phyloP scores from a whole-genome alignment of 2,329 filamentous ascomycete genomes.

The Pleoardoris graminearum region DNA sequence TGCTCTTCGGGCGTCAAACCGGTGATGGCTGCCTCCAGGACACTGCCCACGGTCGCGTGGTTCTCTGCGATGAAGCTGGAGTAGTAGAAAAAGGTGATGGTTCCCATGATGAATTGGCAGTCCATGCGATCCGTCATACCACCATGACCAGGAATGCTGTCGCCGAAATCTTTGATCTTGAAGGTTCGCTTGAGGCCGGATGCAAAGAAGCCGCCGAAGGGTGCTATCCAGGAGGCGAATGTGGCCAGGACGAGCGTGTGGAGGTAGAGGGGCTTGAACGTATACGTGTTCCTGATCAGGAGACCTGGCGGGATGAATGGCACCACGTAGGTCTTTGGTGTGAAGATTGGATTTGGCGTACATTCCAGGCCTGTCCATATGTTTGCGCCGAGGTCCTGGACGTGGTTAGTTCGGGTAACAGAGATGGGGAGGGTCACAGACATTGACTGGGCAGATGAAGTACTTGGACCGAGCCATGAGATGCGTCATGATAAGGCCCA shows the following conservation, averaged over 20 bases:
- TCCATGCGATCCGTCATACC: conserved; percentile 99
- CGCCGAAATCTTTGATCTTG: conserved; percentile 99
- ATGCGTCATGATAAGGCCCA: conserved; percentile 80
- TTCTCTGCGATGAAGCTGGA: conserved; percentile 93
- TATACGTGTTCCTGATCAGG: conserved; percentile 71
- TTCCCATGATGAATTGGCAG: conserved; percentile 99
- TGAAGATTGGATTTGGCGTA: conserved; percentile 88
- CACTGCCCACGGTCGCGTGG: conserved; percentile 79
- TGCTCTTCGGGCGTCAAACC: conserved; percentile 88
- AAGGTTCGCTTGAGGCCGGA: conserved; percentile 97
- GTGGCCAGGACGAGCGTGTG: conserved; percentile 88
- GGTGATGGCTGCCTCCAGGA: conserved; percentile 89
- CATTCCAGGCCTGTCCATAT: conserved; percentile 89
- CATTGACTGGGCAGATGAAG: conserved; percentile 96
- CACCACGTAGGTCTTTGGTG: conserved; percentile 73
- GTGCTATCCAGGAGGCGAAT: conserved; percentile 94
- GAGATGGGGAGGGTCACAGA: conserved; percentile 42
- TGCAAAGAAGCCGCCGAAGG: conserved; percentile 97
- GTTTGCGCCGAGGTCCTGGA: conserved; percentile 82
- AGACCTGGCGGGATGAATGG: conserved; percentile 50
- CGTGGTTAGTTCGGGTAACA: conserved; percentile 9
- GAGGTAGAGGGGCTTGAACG: conserved; percentile 85
- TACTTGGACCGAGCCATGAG: conserved; percentile 89
- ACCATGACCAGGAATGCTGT: conserved; percentile 95
- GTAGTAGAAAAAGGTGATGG: conserved; percentile 98